Evolutionary conservation across 768 basidiomycete species (phyloP).

Genomic region (Boletus tomentosulus): DNA sequence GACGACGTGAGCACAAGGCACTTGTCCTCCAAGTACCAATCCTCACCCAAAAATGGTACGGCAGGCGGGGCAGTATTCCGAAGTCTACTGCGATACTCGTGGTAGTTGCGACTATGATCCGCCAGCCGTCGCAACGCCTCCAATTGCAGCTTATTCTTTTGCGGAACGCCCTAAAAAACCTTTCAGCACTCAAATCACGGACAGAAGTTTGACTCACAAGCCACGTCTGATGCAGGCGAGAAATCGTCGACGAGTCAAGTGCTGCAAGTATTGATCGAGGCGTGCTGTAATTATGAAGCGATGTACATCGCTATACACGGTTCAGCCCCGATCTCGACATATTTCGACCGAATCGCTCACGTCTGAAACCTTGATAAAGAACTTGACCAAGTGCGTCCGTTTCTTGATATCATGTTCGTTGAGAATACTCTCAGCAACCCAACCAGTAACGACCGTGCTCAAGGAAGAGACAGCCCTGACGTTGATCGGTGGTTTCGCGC

Average conservation of each 20-base stretch:
- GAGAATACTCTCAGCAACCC: constrained; percentile 93
- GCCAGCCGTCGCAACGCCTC: constrained; percentile 81
- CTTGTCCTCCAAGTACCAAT: background rate
- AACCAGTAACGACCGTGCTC: constrained; percentile 91
- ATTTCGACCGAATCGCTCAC: constrained; percentile 43
- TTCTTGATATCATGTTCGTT: constrained; percentile 88
- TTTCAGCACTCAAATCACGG: constrained; percentile 5
- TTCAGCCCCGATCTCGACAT: constrained; percentile 7
- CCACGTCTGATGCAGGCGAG: constrained; percentile 92
- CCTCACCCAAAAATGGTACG: constrained; percentile 87
- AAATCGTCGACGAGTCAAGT: constrained; percentile 92
- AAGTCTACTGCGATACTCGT: constrained; percentile 85
- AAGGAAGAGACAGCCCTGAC: constrained; percentile 82
- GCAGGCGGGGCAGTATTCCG: constrained; percentile 89
- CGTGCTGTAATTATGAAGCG: constrained; percentile 86
- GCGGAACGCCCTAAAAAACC: constrained; percentile 63
- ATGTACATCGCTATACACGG: constrained; percentile 67
- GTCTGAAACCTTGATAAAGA: constrained; percentile 91
- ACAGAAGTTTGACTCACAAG: constrained; percentile 49
- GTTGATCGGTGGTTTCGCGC: constrained; percentile 56
- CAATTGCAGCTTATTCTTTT: constrained; percentile 78
- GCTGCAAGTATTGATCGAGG: constrained; percentile 91
- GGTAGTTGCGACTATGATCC: constrained; percentile 86
- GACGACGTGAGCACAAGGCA: constrained; percentile 6
- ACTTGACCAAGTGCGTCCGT: constrained; percentile 74